Base-by-base conservation (phyloP, 2,329 filamentous ascomycete species). In the Sclerotinia nivalis region DNA sequence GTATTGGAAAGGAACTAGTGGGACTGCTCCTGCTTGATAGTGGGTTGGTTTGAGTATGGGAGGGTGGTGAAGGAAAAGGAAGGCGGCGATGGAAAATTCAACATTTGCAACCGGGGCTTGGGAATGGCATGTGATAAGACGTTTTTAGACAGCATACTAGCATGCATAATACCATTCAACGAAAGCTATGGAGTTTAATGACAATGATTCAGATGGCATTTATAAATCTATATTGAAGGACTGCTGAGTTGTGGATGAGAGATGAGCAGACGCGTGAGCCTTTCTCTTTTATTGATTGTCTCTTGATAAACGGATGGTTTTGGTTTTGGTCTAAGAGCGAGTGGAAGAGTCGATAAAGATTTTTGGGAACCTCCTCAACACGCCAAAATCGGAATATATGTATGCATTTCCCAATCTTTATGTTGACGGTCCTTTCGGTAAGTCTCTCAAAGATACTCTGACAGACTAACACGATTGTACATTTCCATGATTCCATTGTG, bases 1-100 rank as follows among this genome's bases (percentile, higher is more conserved):
- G 79, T 92, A 91, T 77, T 88, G 75, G 74, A 79, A 79, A 64
- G 75, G 73, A 10, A 54, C 64, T 58, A 50, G 52, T 1, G 66
- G 66, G 8, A 68, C 66, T 12, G 55, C 66, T 31, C 66, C 62
- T 43, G 55, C 66, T 68, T 68, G 37, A 50, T 47, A 18, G 10
- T 15, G 10, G n/a, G 55, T 31, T 68, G n/a, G 31, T 12, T 15
- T 37, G 28, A 13, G 40, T 5, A 10, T 13, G 28, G 10, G 34
- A 66, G n/a, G 10, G 47, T 47, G 47, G 18, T 52, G 18, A 31
- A 49, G 28, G 54, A 34, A 40, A 59, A 52, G 12, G 7, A 25
- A 58, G 20, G 28, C n/a, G 31, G 31, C 40, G 40, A 43, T 43
- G 40, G 10, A 15, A 52, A 52, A 64, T 64, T 64, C 47, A 50